Evolutionary conservation across 2,329 filamentous ascomycete genomes (phyloP).

Genomic region (Dichotomopilus funicola): DNA sequence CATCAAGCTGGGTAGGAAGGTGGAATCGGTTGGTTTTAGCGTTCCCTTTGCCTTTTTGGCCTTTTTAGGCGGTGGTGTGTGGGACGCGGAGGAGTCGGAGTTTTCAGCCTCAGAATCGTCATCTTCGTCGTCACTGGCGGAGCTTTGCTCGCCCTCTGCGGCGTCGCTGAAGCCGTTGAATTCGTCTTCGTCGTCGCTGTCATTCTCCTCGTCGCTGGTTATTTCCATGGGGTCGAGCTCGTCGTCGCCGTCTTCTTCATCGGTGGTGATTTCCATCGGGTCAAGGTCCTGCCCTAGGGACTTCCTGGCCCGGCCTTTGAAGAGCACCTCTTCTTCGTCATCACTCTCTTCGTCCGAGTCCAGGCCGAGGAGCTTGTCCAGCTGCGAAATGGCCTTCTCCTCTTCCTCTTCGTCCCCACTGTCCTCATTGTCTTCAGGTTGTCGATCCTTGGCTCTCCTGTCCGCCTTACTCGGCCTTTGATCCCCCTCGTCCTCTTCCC

Average conservation of each 20-base stretch:
- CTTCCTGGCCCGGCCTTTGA: slow-evolving; percentile 26
- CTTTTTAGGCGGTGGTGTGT: slow-evolving; percentile 16
- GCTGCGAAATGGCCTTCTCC: slow-evolving; percentile 17
- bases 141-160: slow-evolving; percentile 29
- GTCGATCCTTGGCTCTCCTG: neutral
- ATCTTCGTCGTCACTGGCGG: slow-evolving; percentile 18
- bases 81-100: slow-evolving; percentile 9
- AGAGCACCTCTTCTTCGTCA: slow-evolving; percentile 6
- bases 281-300: slow-evolving; percentile 26
- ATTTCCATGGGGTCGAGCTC: slow-evolving; percentile 23
- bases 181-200: slow-evolving; percentile 18
- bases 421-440: slow-evolving; percentile 20
- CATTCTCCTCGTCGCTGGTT: slow-evolving; percentile 28
- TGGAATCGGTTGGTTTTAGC: slow-evolving; percentile 36
- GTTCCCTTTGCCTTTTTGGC: slow-evolving; percentile 17
- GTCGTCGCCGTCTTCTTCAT: slow-evolving; percentile 17
- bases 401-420: slow-evolving; percentile 13
- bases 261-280: slow-evolving; percentile 25
- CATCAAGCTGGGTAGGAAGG: slow-evolving; percentile 70
- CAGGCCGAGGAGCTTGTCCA: slow-evolving; percentile 22
- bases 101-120: slow-evolving; percentile 11
- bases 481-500: no score
- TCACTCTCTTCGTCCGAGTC: slow-evolving; percentile 25
- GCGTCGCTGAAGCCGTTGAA: slow-evolving; percentile 32
- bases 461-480: no score